These are phyloP conservation scores for Exserohilum rostratum DNA, from an alignment of 2,329 filamentous ascomycete genomes.

Conservation along the genomic window DNA sequence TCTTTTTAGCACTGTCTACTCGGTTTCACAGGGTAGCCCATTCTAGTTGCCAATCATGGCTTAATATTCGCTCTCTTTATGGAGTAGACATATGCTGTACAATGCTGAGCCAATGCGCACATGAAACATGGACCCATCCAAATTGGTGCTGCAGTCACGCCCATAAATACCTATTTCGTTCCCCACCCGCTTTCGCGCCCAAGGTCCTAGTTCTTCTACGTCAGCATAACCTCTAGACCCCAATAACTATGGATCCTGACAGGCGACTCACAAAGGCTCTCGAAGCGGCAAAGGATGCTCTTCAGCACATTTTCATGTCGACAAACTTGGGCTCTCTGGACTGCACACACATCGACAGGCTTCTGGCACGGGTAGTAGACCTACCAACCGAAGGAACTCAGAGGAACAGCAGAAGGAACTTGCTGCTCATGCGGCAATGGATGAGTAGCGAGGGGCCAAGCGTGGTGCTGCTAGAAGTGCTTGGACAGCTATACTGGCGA, in stretches of 20 bases:
- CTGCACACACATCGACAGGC: conserved; percentile 43
- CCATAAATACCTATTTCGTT: not conserved
- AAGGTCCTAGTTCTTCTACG: not conserved
- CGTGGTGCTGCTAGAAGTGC: conserved; percentile 41
- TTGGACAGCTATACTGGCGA: conserved; percentile 46
- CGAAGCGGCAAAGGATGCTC: conserved; percentile 43
- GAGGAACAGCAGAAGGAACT: conserved; percentile 43
- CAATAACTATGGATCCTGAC: conserved; percentile 38
- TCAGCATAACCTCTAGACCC: conserved; percentile 18
- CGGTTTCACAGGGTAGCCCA: conserved; percentile 4
- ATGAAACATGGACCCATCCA: not conserved
- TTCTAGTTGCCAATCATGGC: not conserved
- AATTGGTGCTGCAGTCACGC: not conserved
- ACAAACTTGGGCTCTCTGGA: conserved; percentile 38
- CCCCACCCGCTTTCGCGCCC: not conserved
- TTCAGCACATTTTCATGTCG: conserved; percentile 44
- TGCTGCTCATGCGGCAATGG: conserved; percentile 44
- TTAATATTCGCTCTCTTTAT: conserved; percentile 4
- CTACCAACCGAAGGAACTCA: conserved; percentile 44
- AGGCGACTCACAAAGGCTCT: conserved; percentile 39
- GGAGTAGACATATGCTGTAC: conserved; percentile 18
- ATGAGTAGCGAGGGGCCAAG: conserved; percentile 43
- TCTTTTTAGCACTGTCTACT: conserved; percentile 3
- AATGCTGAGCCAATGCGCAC: conserved; percentile 10
- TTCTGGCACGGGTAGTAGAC: conserved; percentile 43